Percentiles rank a stretch among this genome's conserved stretches.
Evolutionary conservation across 78 protist species (phyloP).

Genomic region (Dictyostelium capitatum): DNA sequence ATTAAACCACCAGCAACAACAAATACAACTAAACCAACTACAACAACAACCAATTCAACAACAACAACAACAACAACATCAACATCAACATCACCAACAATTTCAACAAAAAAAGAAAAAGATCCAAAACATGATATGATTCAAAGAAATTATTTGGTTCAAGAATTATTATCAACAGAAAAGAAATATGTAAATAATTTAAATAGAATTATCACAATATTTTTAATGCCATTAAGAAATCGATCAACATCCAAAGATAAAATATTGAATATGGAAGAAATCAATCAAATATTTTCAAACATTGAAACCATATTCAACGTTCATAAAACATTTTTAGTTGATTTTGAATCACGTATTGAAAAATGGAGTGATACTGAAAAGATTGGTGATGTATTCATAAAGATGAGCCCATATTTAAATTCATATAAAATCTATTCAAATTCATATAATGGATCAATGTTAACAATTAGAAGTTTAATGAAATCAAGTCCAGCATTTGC

Average conservation of each 20-base stretch:
- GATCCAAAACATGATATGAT: constrained; percentile 11
- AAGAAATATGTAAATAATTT: constrained; percentile 72
- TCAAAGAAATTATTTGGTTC: constrained; percentile 69
- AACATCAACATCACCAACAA: neutral
- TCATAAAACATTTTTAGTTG: constrained; percentile 60
- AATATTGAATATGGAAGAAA: constrained; percentile 54
- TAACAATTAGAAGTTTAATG: constrained; percentile 27
- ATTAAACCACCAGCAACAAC: neutral
- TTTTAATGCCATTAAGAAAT: constrained; percentile 57
- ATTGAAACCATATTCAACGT: constrained; percentile 58
- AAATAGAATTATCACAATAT: constrained; percentile 74
- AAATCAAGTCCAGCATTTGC: constrained; percentile 37
- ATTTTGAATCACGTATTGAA: constrained; percentile 35
- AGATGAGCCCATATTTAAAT: constrained; percentile 43
- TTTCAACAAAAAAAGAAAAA: neutral
- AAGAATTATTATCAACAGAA: constrained; percentile 70
- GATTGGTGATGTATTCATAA: constrained; percentile 67
- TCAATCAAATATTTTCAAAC: constrained; percentile 50
- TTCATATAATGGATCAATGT: constrained; percentile 22
- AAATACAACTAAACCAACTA: neutral
- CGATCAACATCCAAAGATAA: constrained; percentile 42
- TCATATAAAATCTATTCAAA: constrained; percentile 59
- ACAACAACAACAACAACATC: neutral
- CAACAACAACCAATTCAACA: neutral
- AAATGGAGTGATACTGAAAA: constrained; percentile 62